phyloP scores from a whole-genome alignment of 257 asterid species.

The Perilla frutescens region DNA sequence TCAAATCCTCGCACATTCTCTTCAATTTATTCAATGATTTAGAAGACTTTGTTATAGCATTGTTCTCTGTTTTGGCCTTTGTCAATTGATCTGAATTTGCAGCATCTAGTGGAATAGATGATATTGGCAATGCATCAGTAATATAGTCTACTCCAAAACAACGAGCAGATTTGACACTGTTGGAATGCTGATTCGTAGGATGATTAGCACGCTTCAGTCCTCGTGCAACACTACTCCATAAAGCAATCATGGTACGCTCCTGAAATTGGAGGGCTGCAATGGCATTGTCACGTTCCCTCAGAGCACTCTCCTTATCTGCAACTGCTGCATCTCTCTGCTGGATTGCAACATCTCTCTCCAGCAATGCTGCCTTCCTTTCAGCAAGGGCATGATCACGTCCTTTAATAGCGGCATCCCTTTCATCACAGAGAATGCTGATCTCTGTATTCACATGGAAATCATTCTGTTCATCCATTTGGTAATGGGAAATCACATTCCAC shows the following conservation, averaged over 20 bases:
- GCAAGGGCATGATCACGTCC: constrained; percentile 63
- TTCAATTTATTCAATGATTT: constrained; percentile 47
- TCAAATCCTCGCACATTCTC: constrained; percentile 61
- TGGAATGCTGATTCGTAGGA: constrained; percentile 38
- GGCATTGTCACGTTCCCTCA: constrained; percentile 81
- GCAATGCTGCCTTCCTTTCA: constrained; percentile 56
- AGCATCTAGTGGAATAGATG: constrained; percentile 47
- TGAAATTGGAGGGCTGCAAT: constrained; percentile 84
- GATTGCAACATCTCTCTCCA: constrained; percentile 62
- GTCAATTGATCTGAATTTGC: constrained; percentile 32
- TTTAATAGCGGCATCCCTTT: constrained; percentile 65
- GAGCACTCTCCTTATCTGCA: constrained; percentile 63
- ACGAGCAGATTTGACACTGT: constrained; percentile 39
- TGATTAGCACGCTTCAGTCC: constrained; percentile 51
- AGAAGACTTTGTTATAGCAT: constrained; percentile 29
- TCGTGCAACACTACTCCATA: constrained; percentile 41
- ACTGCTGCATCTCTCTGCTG: constrained; percentile 64
- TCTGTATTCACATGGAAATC: constrained; percentile 52
- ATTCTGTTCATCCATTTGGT: constrained; percentile 55
- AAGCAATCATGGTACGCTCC: constrained; percentile 53
- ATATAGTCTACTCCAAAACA: constrained; percentile 41
- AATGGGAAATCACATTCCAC: constrained; percentile 64
- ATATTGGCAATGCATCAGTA: constrained; percentile 50
- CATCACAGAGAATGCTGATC: constrained; percentile 53
- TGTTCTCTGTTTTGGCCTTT: constrained; percentile 42